phyloP scores from a whole-genome alignment of 2,329 filamentous ascomycete species.

The Torrubiellomyces zombiae region DNA sequence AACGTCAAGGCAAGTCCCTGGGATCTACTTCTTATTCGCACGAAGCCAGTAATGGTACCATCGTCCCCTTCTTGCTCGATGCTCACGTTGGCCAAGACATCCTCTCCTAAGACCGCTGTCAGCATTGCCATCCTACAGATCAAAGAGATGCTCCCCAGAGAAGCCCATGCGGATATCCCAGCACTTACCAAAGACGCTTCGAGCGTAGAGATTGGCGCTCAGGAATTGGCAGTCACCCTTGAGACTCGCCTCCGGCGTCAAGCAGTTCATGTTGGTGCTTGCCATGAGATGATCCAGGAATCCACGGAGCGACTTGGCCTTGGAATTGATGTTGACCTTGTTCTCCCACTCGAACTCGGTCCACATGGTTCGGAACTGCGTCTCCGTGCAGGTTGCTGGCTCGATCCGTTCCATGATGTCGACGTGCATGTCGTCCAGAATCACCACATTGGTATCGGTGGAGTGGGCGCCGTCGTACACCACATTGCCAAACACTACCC shows the following conservation, averaged over 20 bases:
- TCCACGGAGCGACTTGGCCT: constrained; percentile 77
- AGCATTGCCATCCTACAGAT: too few relatives aligned
- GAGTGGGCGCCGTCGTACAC: constrained; percentile 90
- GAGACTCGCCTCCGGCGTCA: constrained; percentile 89
- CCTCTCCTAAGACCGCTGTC: constrained; percentile 58
- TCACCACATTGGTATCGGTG: constrained; percentile 90
- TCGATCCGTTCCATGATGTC: constrained; percentile 99
- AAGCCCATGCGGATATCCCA: too few relatives aligned
- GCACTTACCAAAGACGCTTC: constrained; percentile 89
- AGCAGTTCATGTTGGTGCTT: constrained; percentile 94
- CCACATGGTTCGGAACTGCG: constrained; percentile 99
- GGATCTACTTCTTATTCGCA: constrained; percentile 91
- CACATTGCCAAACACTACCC: constrained; percentile 97
- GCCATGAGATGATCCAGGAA: constrained; percentile 94
- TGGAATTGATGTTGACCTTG: constrained; percentile 99
- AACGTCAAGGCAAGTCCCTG: constrained; percentile 89
- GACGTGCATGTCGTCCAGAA: constrained; percentile 93
- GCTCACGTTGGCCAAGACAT: constrained; percentile 89
- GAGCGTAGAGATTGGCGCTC: constrained; percentile 89
- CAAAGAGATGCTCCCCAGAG: too few relatives aligned
- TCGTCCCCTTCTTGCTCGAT: constrained; percentile 96
- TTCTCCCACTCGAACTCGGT: constrained; percentile 99
- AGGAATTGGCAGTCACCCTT: constrained; percentile 97
- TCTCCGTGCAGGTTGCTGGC: constrained; percentile 89
- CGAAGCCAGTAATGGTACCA: constrained; percentile 90